Base-by-base conservation (phyloP, 176 grass and related monocot genomes). In the Pontederia paniculata region DNA sequence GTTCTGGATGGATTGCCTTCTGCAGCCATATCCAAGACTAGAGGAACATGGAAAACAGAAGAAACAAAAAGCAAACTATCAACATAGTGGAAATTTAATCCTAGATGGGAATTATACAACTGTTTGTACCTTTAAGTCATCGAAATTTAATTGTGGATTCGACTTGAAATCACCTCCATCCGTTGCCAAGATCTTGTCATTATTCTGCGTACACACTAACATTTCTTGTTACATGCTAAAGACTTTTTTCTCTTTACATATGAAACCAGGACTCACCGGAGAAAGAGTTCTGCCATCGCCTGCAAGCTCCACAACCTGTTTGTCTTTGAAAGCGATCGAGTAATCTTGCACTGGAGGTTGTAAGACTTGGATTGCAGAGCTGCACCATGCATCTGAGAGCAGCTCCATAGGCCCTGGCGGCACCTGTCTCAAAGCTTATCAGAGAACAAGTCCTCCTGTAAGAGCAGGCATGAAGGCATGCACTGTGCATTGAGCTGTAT, bases 11-110 rank as follows among this genome's bases (percentile, higher is more conserved):
- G 73, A 98, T 91, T 61, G 93, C 83, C 74, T 98, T 98, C 74
- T 98, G 93, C 63, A 98, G 60, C 93, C 86, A 91, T 82, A 98
- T 88, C 86, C 86, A 98, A 62, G 80, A 84, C 86, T 91, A 67
- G 1, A 44, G 48, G 55, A 43, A 70, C 56, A 84, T 16, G 22
- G 21, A 48, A 19, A 66, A 51, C 37, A 31, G 44, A 60, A 37
- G 9, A 22, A 12, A 10, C 12, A 48, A 50, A n/a, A 60, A 21
- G 22, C 8, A 49, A 23, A 16, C 18, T 21, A 18, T 31, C 22
- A n/a, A 14, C 9, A 69, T 28, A 7, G 44, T 21, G 31, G 31
- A 9, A 42, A 45, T 44, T 44, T 56, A 43, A 1, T 12, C 2
- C 10, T 43, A 57, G 49, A 46, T 41, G 14, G 42, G 9, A 47